Conservation (phyloP, 371 early-diverging fungal species). For the Apophysomyces elegans region DNA sequence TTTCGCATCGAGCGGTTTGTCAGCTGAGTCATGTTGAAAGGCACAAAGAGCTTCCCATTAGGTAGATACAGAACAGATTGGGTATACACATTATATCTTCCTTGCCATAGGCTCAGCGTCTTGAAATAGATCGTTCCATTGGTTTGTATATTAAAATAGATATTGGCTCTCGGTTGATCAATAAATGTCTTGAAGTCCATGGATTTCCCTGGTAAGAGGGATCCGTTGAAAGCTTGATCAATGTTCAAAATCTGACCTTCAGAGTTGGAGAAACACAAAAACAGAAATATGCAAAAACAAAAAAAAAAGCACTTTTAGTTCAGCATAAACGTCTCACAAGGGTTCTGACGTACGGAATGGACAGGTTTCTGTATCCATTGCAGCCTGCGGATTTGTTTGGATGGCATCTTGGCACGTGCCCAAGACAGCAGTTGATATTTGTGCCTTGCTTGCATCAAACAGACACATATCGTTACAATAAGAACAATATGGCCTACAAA, state of each 20-base stretch:
- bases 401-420: slow-evolving; percentile 17
- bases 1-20: slow-evolving; percentile 10
- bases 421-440: slow-evolving; percentile 2
- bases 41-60: slow-evolving; percentile 2
- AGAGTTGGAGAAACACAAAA: not conserved
- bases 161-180: slow-evolving; percentile 8
- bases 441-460: slow-evolving; percentile 11
- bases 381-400: slow-evolving; percentile 4
- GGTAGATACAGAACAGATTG: not conserved
- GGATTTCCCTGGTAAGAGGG: not conserved
- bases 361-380: slow-evolving; percentile 7
- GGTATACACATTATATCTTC: slow-evolving; percentile 4
- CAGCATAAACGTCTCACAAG: not conserved
- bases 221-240: not conserved
- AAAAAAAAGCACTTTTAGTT: no score
- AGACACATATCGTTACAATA: slow-evolving; percentile 13
- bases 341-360: slow-evolving; percentile 15
- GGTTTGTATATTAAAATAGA: slow-evolving; percentile 5
- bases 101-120: slow-evolving; percentile 11
- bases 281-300: no score
- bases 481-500: slow-evolving; percentile 14
- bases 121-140: slow-evolving; percentile 11
- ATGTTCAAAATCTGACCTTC: not conserved
- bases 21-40: slow-evolving; percentile 7
- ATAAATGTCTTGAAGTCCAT: slow-evolving; percentile 15